These are phyloP conservation scores for Fraxinus floribunda DNA, from an alignment of 305 asterid genomes.

Conservation along the genomic window DNA sequence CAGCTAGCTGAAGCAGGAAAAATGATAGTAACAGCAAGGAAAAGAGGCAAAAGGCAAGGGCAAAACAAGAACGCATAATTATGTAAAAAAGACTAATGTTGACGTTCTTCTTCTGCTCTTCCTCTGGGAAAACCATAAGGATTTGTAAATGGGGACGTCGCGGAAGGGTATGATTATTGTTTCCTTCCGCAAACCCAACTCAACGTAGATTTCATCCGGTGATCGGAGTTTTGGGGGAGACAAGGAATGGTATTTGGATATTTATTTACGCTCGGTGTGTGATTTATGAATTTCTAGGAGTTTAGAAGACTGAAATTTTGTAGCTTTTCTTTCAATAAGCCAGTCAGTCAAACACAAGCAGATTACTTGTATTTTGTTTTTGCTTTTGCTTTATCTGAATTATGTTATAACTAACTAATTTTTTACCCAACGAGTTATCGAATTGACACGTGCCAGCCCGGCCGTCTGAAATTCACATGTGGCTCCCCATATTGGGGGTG, in stretches of 20 bases:
- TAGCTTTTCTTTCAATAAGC: background rate
- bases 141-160: background rate
- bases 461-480: too few species aligned
- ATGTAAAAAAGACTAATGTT: constrained; percentile 28
- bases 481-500: too few species aligned
- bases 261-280: background rate
- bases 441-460: too few species aligned
- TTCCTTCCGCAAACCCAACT: constrained; percentile 24
- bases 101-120: constrained; percentile 26
- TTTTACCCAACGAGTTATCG: too few species aligned
- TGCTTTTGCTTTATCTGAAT: too few species aligned
- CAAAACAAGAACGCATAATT: constrained; percentile 39
- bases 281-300: background rate
- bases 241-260: background rate
- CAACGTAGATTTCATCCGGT: constrained; percentile 60
- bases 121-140: constrained; percentile 61
- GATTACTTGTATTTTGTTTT: background rate
- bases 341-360: background rate
- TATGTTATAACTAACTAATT: too few species aligned
- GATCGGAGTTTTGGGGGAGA: constrained; percentile 38
- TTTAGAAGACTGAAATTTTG: background rate
- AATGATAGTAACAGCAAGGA: constrained; percentile 46
- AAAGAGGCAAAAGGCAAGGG: constrained; percentile 36
- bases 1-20: constrained; percentile 54
- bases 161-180: background rate